Evolutionary conservation across 352 stramenopile species (phyloP), one percentile per base, ranked within the genome.

Genomic region (Chrysophaeum taylorii): DNA sequence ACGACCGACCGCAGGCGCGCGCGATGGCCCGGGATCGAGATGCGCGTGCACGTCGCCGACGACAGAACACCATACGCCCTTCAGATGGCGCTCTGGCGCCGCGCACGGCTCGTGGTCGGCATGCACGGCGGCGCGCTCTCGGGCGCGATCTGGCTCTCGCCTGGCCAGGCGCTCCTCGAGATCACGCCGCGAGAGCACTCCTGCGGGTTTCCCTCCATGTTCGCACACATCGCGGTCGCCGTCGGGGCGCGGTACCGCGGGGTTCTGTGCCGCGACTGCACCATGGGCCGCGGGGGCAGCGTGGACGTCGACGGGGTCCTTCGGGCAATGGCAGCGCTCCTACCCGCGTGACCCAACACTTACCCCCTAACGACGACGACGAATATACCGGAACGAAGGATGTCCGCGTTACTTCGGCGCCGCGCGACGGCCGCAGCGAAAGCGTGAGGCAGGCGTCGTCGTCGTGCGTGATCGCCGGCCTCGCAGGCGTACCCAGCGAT

Each of bases 161-260:
- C 68, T 2, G 68, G 68, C 25, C 68, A 72, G 68, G 68, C n/a
- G 18, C 52, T 72, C 25, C 50, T 72, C 9, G 68, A 72, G 48
- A 60, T 60, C 48, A 60, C 48, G 48, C 48, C 48, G 5, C 48
- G 48, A 7, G 48, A 60, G 48, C 48, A 60, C 48, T 60, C 48
- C 25, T 60, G 48, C 48, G 48, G 48, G 5, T 25, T 33, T 25
- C 48, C 48, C 18, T 60, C 48, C 48, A 60, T 60, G 48, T 60
- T 60, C 48, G 48, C 48, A 5, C 48, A 60, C 25, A 21, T 60
- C 18, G 48, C 48, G 5, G 48, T 60, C 48, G 48, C 18, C 18
- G 48, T 60, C 5, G 48, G 48, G 18, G 48, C 48, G 25, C n/a
- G 18, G 18, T 60, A 60, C 48, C 48, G 25, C 18, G 48, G 48